These are phyloP conservation scores for Tricholomella constricta DNA, from an alignment of 768 basidiomycete species.

Conservation along the genomic window DNA sequence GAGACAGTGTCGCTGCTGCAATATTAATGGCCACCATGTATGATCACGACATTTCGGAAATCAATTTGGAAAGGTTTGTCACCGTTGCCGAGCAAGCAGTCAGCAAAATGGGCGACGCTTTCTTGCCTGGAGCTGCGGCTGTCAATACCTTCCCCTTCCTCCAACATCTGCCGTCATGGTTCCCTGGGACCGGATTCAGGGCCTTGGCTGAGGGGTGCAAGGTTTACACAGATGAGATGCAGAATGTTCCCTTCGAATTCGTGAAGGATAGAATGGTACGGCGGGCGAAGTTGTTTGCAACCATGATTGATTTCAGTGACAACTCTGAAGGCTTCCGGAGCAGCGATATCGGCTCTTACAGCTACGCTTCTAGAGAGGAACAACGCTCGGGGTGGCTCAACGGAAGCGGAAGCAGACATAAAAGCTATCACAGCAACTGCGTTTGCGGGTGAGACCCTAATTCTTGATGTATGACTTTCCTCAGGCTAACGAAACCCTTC, in stretches of 20 bases:
- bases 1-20: constrained; percentile 11
- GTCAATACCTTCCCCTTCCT: constrained; percentile 35
- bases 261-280: constrained; percentile 18
- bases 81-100: constrained; percentile 21
- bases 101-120: constrained; percentile 8
- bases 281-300: background rate
- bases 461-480: too few species aligned
- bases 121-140: constrained; percentile 22
- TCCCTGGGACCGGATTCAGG: constrained; percentile 33
- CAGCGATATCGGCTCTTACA: constrained; percentile 3
- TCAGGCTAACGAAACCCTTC: too few species aligned
- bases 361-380: constrained; percentile 11
- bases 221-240: constrained; percentile 14
- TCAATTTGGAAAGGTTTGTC: constrained; percentile 25
- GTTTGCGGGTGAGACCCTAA: constrained; percentile 17
- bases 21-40: constrained; percentile 28
- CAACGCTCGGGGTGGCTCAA: background rate
- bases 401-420: constrained; percentile 9
- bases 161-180: constrained; percentile 37
- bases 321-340: constrained; percentile 2
- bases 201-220: constrained; percentile 12
- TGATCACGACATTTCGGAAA: constrained; percentile 26
- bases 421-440: constrained; percentile 18
- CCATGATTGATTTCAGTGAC: background rate
- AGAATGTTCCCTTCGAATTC: constrained; percentile 13